Base-by-base conservation (phyloP, 192 early-diverging fungal genomes). In the Thoreauomyces humboldtii region DNA sequence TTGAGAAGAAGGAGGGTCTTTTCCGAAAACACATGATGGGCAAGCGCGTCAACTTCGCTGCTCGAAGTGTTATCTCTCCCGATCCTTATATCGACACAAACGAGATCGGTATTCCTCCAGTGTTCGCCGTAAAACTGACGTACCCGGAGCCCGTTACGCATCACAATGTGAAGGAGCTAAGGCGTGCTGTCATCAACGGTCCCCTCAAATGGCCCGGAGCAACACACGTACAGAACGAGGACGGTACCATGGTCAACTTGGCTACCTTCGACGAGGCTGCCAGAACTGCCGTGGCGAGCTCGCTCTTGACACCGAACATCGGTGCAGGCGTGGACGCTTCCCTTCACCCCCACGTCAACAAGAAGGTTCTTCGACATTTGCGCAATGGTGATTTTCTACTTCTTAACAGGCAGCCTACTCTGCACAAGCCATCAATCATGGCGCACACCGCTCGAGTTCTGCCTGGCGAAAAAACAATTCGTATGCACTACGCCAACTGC, bases 21-120 rank as follows among this genome's bases (percentile, higher is more conserved):
- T 98, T 99, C 81, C 84, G 97, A 51, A 96, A 94, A 81, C 94
- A 99, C 76, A 96, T 99, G 95, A 99, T 99, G 97, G 97, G 97
- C 54, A 99, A 99, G 79, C 90, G 97, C 67, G 97, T 99, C 77
- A 99, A 99, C 82, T 98, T 89, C 71, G 94, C 97, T 2, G 97
- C 96, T 7, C 89, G 97, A 50, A 91, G 89, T 44, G 97, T 99
- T 53, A 99, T 99, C 71, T 91, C 89, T 57, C 97, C 97, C 11
- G 97, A 99, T 72, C 93, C 94, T 7, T 93, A 95, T 68, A 90
- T 99, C 51, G 96, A 99, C 64, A 97, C 95, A 2, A 89, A 87
- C 69, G 96, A 99, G 78, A 95, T 99, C 52, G 96, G 96, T 25
- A 90, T 99, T 42, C 97, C 97, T 28, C 92, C 92, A 1, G 91